Conservation (phyloP, 2,329 filamentous ascomycete genomes). For the Sphaceloma murrayae region DNA sequence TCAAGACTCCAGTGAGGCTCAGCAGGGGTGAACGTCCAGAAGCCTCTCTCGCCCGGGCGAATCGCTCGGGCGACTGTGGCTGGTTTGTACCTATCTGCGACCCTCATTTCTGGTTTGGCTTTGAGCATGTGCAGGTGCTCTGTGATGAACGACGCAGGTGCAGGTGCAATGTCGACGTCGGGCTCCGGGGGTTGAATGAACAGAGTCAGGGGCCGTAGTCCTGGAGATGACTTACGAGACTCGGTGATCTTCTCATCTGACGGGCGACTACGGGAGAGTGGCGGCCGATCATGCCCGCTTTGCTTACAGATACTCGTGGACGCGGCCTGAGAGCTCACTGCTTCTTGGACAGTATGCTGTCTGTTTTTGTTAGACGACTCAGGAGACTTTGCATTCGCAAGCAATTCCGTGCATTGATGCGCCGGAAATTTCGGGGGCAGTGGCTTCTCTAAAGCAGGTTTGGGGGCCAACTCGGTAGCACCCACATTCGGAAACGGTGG, state of each 20-base stretch:
- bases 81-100: slow-evolving; percentile 28
- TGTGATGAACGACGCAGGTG: slow-evolving; percentile 21
- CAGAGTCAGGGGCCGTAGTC: neutral
- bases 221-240: neutral
- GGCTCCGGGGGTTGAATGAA: neutral
- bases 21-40: slow-evolving; percentile 55
- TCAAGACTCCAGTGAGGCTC: slow-evolving; percentile 45
- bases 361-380: too few species aligned
- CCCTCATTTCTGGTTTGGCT: slow-evolving; percentile 22
- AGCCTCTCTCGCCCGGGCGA: slow-evolving; percentile 59
- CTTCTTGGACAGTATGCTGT: too few species aligned
- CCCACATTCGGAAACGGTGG: too few species aligned
- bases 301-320: too few species aligned
- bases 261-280: too few species aligned
- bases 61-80: slow-evolving; percentile 38
- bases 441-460: too few species aligned
- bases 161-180: neutral
- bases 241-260: too few species aligned
- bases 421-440: neutral
- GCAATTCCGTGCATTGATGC: too few species aligned
- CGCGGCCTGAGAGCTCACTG: too few species aligned
- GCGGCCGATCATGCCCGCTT: too few species aligned
- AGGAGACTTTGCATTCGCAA: too few species aligned
- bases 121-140: slow-evolving; percentile 25
- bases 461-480: too few species aligned